Base-by-base conservation (phyloP, 1,139 yeast species). In the Debaryomyces robertsiae region DNA sequence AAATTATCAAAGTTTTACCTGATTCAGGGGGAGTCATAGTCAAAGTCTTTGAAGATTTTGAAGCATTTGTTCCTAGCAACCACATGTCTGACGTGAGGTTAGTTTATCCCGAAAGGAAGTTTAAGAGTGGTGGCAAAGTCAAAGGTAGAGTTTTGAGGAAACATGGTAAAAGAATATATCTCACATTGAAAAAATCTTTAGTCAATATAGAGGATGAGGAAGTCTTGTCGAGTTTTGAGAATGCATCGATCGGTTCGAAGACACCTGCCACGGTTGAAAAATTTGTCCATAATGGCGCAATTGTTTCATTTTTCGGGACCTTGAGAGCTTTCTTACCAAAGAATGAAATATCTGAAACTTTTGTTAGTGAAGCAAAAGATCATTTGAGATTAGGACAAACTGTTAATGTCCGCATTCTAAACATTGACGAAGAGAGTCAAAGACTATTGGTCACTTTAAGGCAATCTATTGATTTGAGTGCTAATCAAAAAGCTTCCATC, bases 91-190 rank as follows among this genome's bases (percentile, higher is more conserved):
- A 93, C 61, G 77, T 86, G 45, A 84, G 82, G 57, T 72, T 93
- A 48, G 81, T 82, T 6, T 84, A 90, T 57, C 98, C 98, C 4
- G 98, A 93, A 63, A 80, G 93, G 68, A 88, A 90, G 58, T 93
- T 82, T 73, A 88, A 87, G 62, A 79, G 80, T 38, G 98, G 96
- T 7, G 69, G 84, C 37, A 85, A 82, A 51, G 86, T 87, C 29
- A 85, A 77, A 55, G 95, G 85, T 46, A 80, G 96, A 63, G 79
- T 77, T 7, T 62, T 77, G 49, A 67, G 60, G 40, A 66, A 65
- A 25, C 55, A 60, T 28, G 69, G 72, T 16, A 65, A 58, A 51
- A 53, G 75, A 41, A 67, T 89, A 35, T 65, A 70, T 39, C 71
- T 88, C 27, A 87, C 98, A 2, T 64, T 91, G 53, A 90, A 91